phyloP scores from a whole-genome alignment of 208 protist species.

The Leishmania mexicana region DNA sequence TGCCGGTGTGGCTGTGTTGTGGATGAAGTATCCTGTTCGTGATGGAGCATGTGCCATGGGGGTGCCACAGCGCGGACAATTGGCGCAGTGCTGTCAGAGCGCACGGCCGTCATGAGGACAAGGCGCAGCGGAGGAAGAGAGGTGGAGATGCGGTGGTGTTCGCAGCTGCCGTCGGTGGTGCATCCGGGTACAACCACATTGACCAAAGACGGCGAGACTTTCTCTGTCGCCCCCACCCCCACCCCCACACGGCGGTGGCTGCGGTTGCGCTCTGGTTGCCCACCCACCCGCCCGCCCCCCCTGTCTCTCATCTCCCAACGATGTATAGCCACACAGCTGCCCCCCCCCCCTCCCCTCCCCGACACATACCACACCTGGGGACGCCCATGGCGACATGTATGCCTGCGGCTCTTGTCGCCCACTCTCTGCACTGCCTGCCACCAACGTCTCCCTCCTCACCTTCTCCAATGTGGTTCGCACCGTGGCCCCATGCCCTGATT shows the following conservation, averaged over 20 bases:
- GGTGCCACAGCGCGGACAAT: not conserved
- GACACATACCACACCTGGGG: too few species aligned
- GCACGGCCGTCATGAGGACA: not conserved
- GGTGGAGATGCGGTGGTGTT: not conserved
- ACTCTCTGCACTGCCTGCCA: not conserved
- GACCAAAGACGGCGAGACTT: not conserved
- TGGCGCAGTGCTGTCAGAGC: not conserved
- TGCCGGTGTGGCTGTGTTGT: not conserved
- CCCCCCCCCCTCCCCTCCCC: too few species aligned
- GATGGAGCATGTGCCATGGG: not conserved
- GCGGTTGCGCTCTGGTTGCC: not conserved
- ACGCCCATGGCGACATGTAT: not conserved
- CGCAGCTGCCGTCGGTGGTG: not conserved
- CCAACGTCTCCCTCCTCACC: not conserved
- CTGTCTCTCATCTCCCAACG: not conserved
- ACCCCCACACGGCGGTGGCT: not conserved
- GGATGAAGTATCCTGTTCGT: not conserved
- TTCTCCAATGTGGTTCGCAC: not conserved
- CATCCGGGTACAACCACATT: not conserved
- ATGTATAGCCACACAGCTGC: not conserved
- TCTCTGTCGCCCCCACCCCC: not conserved
- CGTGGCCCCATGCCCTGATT: not conserved
- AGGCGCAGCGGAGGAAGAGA: not conserved
- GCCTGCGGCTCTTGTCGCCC: not conserved
- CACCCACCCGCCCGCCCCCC: not conserved